phyloP scores from a whole-genome alignment of 768 basidiomycete species.

The Leccinellum rugosiceps region DNA sequence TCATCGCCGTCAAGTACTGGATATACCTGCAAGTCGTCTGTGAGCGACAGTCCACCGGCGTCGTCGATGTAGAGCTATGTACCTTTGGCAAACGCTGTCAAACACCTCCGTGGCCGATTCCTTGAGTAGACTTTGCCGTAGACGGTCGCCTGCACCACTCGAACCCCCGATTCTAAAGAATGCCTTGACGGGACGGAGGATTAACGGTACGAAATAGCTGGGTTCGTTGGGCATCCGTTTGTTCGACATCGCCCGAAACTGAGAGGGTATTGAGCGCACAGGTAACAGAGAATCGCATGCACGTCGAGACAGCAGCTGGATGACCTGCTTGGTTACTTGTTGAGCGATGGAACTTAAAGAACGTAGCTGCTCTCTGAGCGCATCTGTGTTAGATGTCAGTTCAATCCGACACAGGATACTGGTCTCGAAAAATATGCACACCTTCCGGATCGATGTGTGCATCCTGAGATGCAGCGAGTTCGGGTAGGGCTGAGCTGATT shows the following conservation, averaged over 20 bases:
- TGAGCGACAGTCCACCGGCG: background rate
- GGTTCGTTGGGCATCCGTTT: constrained; percentile 71
- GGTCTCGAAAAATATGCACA: constrained; percentile 22
- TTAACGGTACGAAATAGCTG: constrained; percentile 80
- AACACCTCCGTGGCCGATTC: constrained; percentile 62
- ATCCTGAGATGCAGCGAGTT: constrained; percentile 32
- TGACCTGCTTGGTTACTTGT: constrained; percentile 59
- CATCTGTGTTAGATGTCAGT: constrained; percentile 37
- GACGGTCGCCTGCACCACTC: constrained; percentile 55
- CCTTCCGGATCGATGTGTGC: constrained; percentile 47
- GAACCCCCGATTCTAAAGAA: constrained; percentile 64
- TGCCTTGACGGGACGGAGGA: constrained; percentile 74
- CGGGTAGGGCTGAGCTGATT: constrained; percentile 60
- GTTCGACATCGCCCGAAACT: constrained; percentile 82
- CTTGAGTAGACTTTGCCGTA: constrained; percentile 54
- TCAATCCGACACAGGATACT: background rate
- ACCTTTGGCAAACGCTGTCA: constrained; percentile 68
- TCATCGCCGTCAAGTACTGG: constrained; percentile 75
- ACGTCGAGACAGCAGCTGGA: constrained; percentile 69
- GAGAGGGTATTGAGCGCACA: constrained; percentile 85
- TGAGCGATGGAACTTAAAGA: constrained; percentile 50
- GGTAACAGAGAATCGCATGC: constrained; percentile 82
- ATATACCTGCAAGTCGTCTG: constrained; percentile 56
- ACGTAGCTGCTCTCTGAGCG: constrained; percentile 52
- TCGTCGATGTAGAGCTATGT: constrained; percentile 5